Evolutionary conservation across 2,329 filamentous ascomycete genomes (phyloP), one percentile per base, ranked within the genome.

Genomic region (Ascocoryne sarcoides): DNA sequence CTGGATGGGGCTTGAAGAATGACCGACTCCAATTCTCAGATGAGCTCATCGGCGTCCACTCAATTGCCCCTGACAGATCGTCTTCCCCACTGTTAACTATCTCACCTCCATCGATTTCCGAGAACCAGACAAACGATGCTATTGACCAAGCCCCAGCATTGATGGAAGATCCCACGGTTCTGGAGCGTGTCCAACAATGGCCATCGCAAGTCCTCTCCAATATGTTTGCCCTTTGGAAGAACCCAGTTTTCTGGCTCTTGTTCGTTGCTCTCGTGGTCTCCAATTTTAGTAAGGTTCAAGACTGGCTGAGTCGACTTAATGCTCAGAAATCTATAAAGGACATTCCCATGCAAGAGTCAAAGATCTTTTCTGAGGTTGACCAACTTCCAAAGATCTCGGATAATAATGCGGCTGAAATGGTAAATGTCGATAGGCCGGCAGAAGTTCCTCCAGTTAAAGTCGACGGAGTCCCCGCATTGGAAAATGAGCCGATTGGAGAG

Each of bases 41-140:
- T 40, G 77, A 71, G 2, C 64, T 90, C 40, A 72, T 84, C 7
- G 84, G 84, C n/a, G 82, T 81, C 1, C 84, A 89, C 55, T 73
- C 71, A 2, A 65, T 84, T 29, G 73, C 76, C 21, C 56, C 57
- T 3, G 62, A 65, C n/a, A 61, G 56, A 4, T 21, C n/a, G 3
- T 15, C 10, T 4, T 10, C 21, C 4, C 17, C 16, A n/a, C 61
- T 69, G 15, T 62, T 67, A 15, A 68, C 65, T 32, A 66, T 72
- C 31, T 63, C 64, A 1, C 63, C 59, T 8, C 61, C 66, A 15
- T 36, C 42, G 16, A 9, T 34, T 2, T 39, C 48, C 10, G 50
- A 53, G 3, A 45, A 44, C 21, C 28, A 47, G 19, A 49, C 56
- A 10, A 64, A 68, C 18, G 54, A 29, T 26, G 17, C 10, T 31